Evolutionary conservation across 768 basidiomycete genomes (phyloP).

Genomic region (Tremella fuciformis): DNA sequence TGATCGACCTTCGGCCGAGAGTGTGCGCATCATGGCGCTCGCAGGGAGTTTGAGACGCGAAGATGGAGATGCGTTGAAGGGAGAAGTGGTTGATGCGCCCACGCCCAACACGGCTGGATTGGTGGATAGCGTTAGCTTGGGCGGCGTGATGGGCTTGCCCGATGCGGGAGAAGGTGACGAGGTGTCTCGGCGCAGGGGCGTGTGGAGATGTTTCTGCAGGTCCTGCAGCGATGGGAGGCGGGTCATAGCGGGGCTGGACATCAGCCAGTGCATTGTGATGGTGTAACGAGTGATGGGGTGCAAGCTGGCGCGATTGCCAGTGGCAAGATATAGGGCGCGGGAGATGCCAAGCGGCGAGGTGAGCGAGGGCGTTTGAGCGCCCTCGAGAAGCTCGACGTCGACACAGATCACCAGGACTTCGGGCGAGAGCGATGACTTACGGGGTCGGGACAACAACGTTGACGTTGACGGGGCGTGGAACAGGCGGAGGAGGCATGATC

Average conservation of each 20-base stretch:
- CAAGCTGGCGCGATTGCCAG: background rate
- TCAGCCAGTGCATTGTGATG: slow-evolving; percentile 4
- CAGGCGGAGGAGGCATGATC: slow-evolving; percentile 16
- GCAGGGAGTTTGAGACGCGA: slow-evolving; percentile 33
- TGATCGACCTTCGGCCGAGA: slow-evolving; percentile 10
- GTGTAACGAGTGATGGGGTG: background rate
- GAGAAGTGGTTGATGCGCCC: background rate
- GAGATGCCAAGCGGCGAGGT: background rate
- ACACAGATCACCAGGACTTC: background rate
- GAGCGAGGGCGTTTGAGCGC: background rate
- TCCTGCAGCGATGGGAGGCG: slow-evolving; percentile 37
- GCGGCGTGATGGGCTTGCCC: slow-evolving; percentile 19
- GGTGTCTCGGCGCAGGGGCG: slow-evolving; percentile 12
- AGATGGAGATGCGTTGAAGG: slow-evolving; percentile 15
- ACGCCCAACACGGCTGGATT: slow-evolving; percentile 5
- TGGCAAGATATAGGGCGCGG: background rate
- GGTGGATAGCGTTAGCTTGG: slow-evolving; percentile 13
- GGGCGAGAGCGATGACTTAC: background rate
- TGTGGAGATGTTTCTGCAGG: slow-evolving; percentile 17
- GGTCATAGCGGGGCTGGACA: slow-evolving; percentile 32
- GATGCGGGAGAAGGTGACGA: slow-evolving; percentile 10
- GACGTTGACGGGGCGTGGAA: slow-evolving; percentile 7
- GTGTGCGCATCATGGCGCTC: slow-evolving; percentile 36
- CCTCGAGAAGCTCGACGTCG: background rate
- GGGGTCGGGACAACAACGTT: slow-evolving; percentile 5